phyloP scores from a whole-genome alignment of 2,329 filamentous ascomycete species.

The Fonsecaea pedrosoi region DNA sequence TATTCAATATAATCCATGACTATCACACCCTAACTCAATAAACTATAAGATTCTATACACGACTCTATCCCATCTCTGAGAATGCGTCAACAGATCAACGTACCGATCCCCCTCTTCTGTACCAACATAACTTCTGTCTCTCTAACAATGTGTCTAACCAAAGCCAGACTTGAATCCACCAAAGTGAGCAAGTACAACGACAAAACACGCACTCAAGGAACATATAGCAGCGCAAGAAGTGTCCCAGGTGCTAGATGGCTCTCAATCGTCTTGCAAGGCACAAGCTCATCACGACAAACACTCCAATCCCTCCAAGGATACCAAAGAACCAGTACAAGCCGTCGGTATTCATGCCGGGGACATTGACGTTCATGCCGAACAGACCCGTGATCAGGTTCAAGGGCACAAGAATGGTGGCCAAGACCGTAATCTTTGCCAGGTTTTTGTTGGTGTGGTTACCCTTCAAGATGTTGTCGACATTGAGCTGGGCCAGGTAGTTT shows the following conservation, averaged over 20 bases:
- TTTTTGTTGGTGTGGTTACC: constrained; percentile 88
- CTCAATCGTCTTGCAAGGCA: constrained; percentile 47
- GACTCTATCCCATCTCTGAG: background rate
- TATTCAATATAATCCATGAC: background rate
- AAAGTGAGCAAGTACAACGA: background rate
- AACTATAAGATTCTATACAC: background rate
- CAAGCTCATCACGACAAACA: constrained; percentile 50
- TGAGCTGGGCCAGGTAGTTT: constrained; percentile 95
- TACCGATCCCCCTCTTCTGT: constrained; percentile 1
- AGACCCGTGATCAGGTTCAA: constrained; percentile 83
- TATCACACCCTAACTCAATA: background rate
- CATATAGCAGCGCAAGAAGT: background rate
- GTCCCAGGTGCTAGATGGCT: constrained; percentile 25
- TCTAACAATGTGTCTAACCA: background rate
- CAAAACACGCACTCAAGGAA: background rate
- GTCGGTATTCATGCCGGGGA: constrained; percentile 49
- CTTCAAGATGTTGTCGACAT: constrained; percentile 86
- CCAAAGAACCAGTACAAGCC: constrained; percentile 58
- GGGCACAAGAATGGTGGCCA: constrained; percentile 94
- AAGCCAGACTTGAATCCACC: background rate
- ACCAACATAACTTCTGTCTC: background rate
- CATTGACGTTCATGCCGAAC: constrained; percentile 60
- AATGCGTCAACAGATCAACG: background rate
- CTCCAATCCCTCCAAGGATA: constrained; percentile 54
- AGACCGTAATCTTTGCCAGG: constrained; percentile 90